These are phyloP conservation scores for Trichoderma erinaceum DNA, from an alignment of 495 filamentous ascomycete genomes.

Conservation along the genomic window DNA sequence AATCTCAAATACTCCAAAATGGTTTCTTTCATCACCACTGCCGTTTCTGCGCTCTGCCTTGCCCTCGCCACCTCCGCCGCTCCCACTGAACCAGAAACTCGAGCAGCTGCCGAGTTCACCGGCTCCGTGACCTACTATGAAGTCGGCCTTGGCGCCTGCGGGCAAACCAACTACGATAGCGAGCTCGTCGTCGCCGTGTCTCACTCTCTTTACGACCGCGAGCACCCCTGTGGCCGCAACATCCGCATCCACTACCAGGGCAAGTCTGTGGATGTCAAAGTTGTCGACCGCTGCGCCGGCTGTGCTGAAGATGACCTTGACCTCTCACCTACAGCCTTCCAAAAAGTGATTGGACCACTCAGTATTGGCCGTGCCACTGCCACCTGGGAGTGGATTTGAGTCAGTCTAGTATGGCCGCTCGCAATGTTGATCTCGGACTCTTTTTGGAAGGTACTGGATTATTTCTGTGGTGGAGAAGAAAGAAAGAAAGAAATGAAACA, in stretches of 20 bases:
- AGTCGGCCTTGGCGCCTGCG: conserved; percentile 66
- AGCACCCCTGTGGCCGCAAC: conserved; percentile 62
- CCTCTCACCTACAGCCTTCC: conserved; percentile 55
- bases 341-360: conserved; percentile 21
- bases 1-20: neutral
- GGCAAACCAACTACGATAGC: conserved; percentile 42
- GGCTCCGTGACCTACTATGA: conserved; percentile 70
- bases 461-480: too few species aligned
- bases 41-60: neutral
- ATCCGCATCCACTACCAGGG: conserved; percentile 45
- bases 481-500: too few species aligned
- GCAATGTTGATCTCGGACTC: neutral
- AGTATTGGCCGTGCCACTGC: conserved; percentile 8
- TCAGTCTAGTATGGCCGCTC: neutral
- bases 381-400: conserved; percentile 6
- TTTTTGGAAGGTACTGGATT: neutral
- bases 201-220: conserved; percentile 60
- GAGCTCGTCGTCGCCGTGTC: conserved; percentile 63
- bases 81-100: neutral
- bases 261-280: conserved; percentile 52
- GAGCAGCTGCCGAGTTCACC: conserved; percentile 36
- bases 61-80: neutral
- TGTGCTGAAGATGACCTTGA: conserved; percentile 63
- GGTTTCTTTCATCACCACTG: neutral
- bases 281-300: conserved; percentile 69